Conservation (phyloP, 345 rosid genomes). For the Citrus sinensis region DNA sequence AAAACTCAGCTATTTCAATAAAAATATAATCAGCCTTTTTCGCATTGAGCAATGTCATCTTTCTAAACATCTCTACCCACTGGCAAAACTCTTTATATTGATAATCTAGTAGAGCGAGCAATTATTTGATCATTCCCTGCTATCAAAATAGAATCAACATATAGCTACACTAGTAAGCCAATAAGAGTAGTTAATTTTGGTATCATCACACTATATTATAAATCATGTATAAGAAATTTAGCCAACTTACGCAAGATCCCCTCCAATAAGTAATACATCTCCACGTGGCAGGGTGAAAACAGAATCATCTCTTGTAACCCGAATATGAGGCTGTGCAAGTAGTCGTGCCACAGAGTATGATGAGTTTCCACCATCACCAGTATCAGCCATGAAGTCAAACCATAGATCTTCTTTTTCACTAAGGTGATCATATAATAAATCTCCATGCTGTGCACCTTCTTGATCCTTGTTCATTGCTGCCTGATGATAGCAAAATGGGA, state of each 20-base stretch:
- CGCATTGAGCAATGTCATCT: not conserved
- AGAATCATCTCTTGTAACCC: slow-evolving; percentile 40
- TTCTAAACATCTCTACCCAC: not conserved
- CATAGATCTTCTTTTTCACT: slow-evolving; percentile 71
- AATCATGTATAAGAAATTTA: slow-evolving; percentile 9
- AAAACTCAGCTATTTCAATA: not conserved
- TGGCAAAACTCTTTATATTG: not conserved
- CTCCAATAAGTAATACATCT: slow-evolving; percentile 81
- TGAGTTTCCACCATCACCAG: slow-evolving; percentile 99
- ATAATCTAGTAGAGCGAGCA: not conserved
- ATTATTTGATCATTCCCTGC: not conserved
- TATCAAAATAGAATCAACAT: not conserved
- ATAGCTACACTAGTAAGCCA: slow-evolving; percentile 2
- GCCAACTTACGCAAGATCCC: slow-evolving; percentile 97
- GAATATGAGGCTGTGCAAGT: slow-evolving; percentile 80
- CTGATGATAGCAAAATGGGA: slow-evolving; percentile 36
- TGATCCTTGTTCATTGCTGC: slow-evolving; percentile 78
- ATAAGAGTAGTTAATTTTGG: not conserved
- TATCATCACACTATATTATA: slow-evolving; percentile 3
- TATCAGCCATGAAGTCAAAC: slow-evolving; percentile 99
- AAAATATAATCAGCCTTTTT: not conserved
- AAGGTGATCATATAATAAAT: slow-evolving; percentile 76
- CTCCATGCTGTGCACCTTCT: slow-evolving; percentile 49
- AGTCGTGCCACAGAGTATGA: slow-evolving; percentile 82
- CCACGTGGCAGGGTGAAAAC: slow-evolving; percentile 59